Percentiles rank a stretch among this genome's conserved stretches.
phyloP scores from a whole-genome alignment of 805 yeast genomes.

The Candida incommunis region DNA sequence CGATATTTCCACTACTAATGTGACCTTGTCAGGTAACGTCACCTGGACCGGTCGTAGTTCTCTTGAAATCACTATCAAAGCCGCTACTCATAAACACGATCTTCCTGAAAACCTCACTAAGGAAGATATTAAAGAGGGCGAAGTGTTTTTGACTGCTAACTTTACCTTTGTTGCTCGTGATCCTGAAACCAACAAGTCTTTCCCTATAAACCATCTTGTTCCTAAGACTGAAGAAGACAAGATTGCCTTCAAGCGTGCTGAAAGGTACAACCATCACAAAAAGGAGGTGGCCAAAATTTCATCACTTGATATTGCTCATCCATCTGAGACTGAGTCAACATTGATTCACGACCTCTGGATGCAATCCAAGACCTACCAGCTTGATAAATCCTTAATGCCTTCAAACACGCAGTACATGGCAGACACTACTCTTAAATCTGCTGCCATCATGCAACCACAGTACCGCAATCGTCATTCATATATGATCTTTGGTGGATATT shows the following conservation, averaged over 20 bases:
- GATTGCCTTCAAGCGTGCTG: constrained; percentile 77
- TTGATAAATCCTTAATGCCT: constrained; percentile 26
- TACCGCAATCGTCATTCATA: constrained; percentile 88
- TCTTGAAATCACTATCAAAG: constrained; percentile 88
- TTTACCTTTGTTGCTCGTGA: constrained; percentile 94
- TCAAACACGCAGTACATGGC: constrained; percentile 48
- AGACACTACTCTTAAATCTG: constrained; percentile 56
- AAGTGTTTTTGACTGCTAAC: constrained; percentile 73
- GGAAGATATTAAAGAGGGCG: constrained; percentile 45
- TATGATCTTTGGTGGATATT: constrained; percentile 91
- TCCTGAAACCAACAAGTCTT: constrained; percentile 81
- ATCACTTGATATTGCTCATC: constrained; percentile 53
- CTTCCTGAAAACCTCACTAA: constrained; percentile 36
- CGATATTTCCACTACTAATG: constrained; percentile 58
- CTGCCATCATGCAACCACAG: constrained; percentile 91
- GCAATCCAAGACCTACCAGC: constrained; percentile 15
- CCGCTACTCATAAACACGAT: constrained; percentile 54
- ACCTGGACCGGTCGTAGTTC: constrained; percentile 93
- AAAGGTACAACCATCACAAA: constrained; percentile 76
- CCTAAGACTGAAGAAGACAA: constrained; percentile 68
- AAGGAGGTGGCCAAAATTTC: constrained; percentile 59
- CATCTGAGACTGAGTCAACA: constrained; percentile 54
- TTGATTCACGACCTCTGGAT: constrained; percentile 71
- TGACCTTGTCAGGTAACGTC: constrained; percentile 78
- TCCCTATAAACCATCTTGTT: constrained; percentile 68